phyloP scores from a whole-genome alignment of 2,329 filamentous ascomycete species.

The Pseudogymnoascus sp. region DNA sequence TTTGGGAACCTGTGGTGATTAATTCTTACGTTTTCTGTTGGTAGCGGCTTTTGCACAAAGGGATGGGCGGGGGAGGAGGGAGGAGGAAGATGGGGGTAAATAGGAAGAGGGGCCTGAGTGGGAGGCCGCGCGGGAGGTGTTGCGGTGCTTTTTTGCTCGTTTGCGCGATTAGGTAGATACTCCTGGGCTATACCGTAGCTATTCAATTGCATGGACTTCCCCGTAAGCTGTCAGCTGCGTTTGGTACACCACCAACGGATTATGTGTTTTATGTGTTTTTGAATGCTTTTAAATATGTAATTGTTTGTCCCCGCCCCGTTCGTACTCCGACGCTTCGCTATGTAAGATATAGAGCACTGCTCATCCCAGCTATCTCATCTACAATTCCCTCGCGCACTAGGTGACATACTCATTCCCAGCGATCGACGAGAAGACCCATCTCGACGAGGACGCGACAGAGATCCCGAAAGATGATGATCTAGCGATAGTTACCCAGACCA shows the following conservation, averaged over 20 bases:
- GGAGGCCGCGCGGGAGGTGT: neutral
- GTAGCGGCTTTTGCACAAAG: constrained; percentile 1
- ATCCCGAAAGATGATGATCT: neutral
- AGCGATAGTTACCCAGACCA: no score
- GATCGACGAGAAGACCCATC: neutral
- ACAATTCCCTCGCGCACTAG: neutral
- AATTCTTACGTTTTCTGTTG: neutral
- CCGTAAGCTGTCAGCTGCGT: neutral
- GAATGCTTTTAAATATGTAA: neutral
- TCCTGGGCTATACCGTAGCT: neutral
- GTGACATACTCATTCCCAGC: neutral
- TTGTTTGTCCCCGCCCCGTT: neutral
- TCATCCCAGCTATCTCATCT: neutral
- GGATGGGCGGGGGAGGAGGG: neutral
- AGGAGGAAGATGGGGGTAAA: neutral
- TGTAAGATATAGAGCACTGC: neutral
- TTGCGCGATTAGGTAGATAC: constrained; percentile 7
- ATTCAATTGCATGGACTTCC: constrained; percentile 1
- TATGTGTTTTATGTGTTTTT: neutral
- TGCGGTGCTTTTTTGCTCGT: neutral
- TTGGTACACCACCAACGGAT: neutral
- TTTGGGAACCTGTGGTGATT: neutral
- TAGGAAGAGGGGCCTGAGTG: neutral
- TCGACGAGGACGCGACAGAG: neutral
- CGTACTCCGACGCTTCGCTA: neutral